phyloP scores from a whole-genome alignment of 2,329 filamentous ascomycete genomes.

The Fusarium palustre region DNA sequence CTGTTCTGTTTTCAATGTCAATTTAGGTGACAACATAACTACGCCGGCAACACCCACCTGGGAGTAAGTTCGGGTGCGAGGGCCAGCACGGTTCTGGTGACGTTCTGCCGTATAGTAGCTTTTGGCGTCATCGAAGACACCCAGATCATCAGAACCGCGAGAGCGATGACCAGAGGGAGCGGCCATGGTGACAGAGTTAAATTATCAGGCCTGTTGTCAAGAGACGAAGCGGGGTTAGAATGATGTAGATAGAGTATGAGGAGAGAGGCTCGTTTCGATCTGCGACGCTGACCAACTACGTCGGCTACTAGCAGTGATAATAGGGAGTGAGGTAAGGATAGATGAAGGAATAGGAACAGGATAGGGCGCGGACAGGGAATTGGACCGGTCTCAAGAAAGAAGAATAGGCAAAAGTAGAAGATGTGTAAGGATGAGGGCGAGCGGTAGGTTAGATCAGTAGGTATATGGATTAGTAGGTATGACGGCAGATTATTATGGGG shows the following conservation, averaged over 20 bases:
- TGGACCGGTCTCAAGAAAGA: conserved; percentile 36
- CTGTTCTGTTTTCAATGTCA: conserved; percentile 61
- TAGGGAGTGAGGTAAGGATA: background rate
- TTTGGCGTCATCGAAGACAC: conserved; percentile 67
- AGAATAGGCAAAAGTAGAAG: conserved; percentile 29
- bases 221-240: conserved; percentile 20
- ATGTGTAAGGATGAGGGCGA: conserved; percentile 35
- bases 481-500: conserved; percentile 39
- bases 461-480: conserved; percentile 6
- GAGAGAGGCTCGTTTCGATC: background rate
- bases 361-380: conserved; percentile 21
- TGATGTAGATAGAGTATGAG: background rate
- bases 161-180: conserved; percentile 46
- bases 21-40: conserved; percentile 17
- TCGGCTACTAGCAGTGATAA: conserved; percentile 15
- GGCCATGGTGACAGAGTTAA: conserved; percentile 43
- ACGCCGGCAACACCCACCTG: conserved; percentile 56
- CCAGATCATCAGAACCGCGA: conserved; percentile 60
- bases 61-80: conserved; percentile 67
- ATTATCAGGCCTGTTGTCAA: conserved; percentile 13
- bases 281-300: conserved; percentile 27
- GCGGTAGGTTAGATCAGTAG: background rate
- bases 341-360: background rate
- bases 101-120: conserved; percentile 70
- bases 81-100: conserved; percentile 62